Base-by-base conservation (phyloP, 495 filamentous ascomycete species). In the Trichocladium antarcticum region DNA sequence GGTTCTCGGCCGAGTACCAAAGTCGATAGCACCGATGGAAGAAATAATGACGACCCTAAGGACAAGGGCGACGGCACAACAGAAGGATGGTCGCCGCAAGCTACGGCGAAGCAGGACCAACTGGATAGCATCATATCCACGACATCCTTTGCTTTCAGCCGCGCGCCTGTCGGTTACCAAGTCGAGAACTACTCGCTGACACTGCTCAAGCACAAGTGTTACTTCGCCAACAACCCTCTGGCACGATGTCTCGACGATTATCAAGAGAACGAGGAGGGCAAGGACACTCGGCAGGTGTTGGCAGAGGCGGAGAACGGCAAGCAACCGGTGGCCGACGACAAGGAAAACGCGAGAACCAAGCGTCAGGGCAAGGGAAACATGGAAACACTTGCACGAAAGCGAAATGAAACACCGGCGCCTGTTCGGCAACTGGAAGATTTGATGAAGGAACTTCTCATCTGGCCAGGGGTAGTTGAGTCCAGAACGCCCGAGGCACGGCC, bases 121-220 rank as follows among this genome's bases (percentile, higher is more conserved):
- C n/a, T 28, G 27, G 24, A 31, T 11, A 12, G 19, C 27, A 22
- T 28, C 20, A 32, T 32, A 16, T n/a, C 44, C 42, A 38, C 15
- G 28, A 8, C 29, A 11, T 12, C 24, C 9, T 44, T 39, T 5
- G 50, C 48, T 27, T 34, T 17, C 5, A 44, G 22, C 0, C 37
- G 27, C n/a, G 24, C 22, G 0, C 15, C 36, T 35, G 34, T 42
- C 2, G 51, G 57, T 22, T 49, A 54, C 27, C 17, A 45, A 20
- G 37, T 43, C 3, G 59, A 62, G 21, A 57, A 57, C 27, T 51
- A 60, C 29, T 60, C 57, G 3, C 43, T 64, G 44, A 64, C 58
- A 1, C 39, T 64, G 22, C 37, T 61, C n/a, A 56, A 55, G 24
- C 58, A 61, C 50, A 58, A 61, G 28, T 36, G 36, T 3, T 64